Base-by-base conservation (phyloP, 1,139 yeast genomes). In the Meyerozyma athensensis region DNA sequence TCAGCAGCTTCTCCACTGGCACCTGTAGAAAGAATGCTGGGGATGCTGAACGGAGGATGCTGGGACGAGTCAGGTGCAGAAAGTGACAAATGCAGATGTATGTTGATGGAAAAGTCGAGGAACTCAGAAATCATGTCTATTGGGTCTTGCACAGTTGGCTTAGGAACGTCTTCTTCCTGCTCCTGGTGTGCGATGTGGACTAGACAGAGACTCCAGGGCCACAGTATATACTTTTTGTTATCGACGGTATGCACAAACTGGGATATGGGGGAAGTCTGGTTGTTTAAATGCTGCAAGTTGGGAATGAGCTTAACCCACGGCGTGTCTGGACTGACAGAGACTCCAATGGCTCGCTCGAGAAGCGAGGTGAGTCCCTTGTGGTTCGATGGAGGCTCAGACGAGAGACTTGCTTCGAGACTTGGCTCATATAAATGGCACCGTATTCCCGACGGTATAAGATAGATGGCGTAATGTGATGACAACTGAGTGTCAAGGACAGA, bases 381-480 rank as follows among this genome's bases (percentile, higher is more conserved):
- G 48, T 79, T 78, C 28, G 69, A 61, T 0, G 86, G 85, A 2
- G 78, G 70, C 5, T 67, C 57, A 21, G 52, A 54, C 2, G 76
- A 63, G 19, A 76, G 54, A 16, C 77, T 72, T 13, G 63, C 67
- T 4, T 53, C 47, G 12, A 72, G 50, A 18, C 70, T 64, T 3
- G 58, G 48, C 5, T 80, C 77, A 39, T 57, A 68, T 28, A 81
- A 61, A 44, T 77, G 80, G 38, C 86, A 85, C 38, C 89, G 61
- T 13, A 83, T 79, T 0, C 90, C 94, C 9, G 89, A 79, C 0
- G 95, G 96, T 5, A 82, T 76, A 36, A 86, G 53, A 47, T 83
- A 82, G 1, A 85, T 59, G 6, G 77, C 83, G 50, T 68, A 74
- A 17, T 24, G 14, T 4, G 28, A n/a, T 9, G 14, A 24, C 16